Evolutionary conservation across 2,329 filamentous ascomycete genomes (phyloP), one percentile per base, ranked within the genome.

Genomic region (Cercospora sp.): DNA sequence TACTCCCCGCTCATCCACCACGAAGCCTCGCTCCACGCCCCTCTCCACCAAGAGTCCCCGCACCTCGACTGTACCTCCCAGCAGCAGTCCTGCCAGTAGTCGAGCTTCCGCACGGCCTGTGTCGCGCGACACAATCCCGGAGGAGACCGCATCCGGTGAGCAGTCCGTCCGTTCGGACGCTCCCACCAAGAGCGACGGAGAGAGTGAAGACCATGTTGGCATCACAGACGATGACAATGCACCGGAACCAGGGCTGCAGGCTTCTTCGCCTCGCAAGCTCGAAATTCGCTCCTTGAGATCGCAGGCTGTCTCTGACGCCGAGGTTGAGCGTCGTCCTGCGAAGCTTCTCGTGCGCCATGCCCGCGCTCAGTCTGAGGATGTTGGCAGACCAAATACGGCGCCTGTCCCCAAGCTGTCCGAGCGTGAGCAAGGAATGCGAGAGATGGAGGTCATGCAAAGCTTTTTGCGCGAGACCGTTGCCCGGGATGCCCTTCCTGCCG

Each of bases 381-480:
- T 71, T n/a, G 53, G 33, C 9, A 63, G 72, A 55, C 71, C 71
- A 30, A 67, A 64, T 18, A 73, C 73, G 2, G 70, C 71, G 8
- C 71, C 72, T 40, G 60, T 51, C 10, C 67, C 67, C 7, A 64
- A 65, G 33, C 57, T 69, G 23, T 69, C 66, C 3, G 71, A 73
- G 63, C 67, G 69, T 31, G 70, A 73, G 65, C 72, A 73, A 59
- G 68, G 64, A 20, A 64, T 69, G 64, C 68, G 73, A 10, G 75
- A 76, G 61, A 74, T 74, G 70, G 71, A 76, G 61, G 65, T 75
- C 28, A 72, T 76, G 69, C 73, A 75, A 63, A 73, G 69, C 61
- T 67, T 76, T 62, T 62, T 76, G 48, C 73, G 74, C 6, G 73
- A 76, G 57, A 72, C 65, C 51, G 73, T 72, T 30, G 69, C 67